Conservation (phyloP, 768 basidiomycete species). For the Suillus subalutaceus region DNA sequence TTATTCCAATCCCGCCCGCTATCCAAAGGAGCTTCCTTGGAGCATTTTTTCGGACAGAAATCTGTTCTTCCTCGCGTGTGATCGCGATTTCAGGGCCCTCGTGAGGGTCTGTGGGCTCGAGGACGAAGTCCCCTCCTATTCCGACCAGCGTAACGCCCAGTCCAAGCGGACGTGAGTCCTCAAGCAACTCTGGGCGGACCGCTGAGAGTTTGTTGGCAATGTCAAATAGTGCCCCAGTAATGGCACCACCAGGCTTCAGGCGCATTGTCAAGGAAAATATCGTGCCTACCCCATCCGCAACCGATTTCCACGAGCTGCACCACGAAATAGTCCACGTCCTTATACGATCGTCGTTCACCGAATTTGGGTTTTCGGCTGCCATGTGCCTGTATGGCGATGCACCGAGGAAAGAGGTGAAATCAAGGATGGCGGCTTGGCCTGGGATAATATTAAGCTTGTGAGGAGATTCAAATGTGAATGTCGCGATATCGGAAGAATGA, state of each 20-base stretch:
- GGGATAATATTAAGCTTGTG: slow-evolving; percentile 37
- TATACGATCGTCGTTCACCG: slow-evolving; percentile 66
- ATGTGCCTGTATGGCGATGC: slow-evolving; percentile 54
- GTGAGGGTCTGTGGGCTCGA: slow-evolving; percentile 20
- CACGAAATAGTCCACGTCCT: slow-evolving; percentile 67
- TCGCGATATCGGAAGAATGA: slow-evolving; percentile 52
- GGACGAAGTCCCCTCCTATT: slow-evolving; percentile 53
- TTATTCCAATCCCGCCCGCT: slow-evolving; percentile 68
- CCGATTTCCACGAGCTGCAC: slow-evolving; percentile 22
- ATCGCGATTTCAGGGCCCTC: neutral
- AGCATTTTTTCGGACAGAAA: neutral
- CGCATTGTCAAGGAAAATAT: slow-evolving; percentile 56
- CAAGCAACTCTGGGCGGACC: slow-evolving; percentile 43
- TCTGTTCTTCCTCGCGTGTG: neutral
- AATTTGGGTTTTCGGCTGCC: slow-evolving; percentile 48
- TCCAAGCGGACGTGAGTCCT: slow-evolving; percentile 41
- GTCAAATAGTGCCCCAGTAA: slow-evolving; percentile 57
- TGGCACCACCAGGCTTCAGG: slow-evolving; percentile 53
- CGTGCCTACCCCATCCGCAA: neutral
- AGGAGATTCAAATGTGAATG: slow-evolving; percentile 52
- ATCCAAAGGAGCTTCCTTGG: slow-evolving; percentile 49
- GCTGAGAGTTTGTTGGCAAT: slow-evolving; percentile 47
- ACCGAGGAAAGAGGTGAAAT: slow-evolving; percentile 56
- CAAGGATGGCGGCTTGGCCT: slow-evolving; percentile 60
- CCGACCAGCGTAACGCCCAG: slow-evolving; percentile 51